Conservation (phyloP, 1,284 basidiomycete genomes). For the Anthracocystis setariae region DNA sequence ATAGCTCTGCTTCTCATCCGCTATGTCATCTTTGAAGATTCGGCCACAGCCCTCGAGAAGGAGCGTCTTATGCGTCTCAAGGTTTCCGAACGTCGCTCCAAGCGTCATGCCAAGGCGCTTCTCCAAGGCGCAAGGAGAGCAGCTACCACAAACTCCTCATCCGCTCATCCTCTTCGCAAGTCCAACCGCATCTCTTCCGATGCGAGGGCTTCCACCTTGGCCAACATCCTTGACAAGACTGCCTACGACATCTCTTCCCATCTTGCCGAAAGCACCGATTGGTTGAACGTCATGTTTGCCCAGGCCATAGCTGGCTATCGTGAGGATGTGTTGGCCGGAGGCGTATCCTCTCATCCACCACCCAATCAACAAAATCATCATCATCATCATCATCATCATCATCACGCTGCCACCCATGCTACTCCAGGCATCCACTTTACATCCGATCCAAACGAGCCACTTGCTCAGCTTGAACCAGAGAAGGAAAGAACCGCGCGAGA, state of each 20-base stretch:
- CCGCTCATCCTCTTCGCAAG: constrained; percentile 18
- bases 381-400: neutral
- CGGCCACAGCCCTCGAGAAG: constrained; percentile 46
- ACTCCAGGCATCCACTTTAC: constrained; percentile 11
- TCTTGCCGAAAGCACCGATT: constrained; percentile 71
- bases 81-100: constrained; percentile 40
- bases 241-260: constrained; percentile 72
- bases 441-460: constrained; percentile 2
- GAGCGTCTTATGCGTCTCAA: constrained; percentile 50
- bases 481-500: constrained; percentile 49
- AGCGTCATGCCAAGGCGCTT: constrained; percentile 40
- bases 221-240: constrained; percentile 69
- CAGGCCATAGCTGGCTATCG: constrained; percentile 70
- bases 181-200: constrained; percentile 27
- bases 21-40: constrained; percentile 72
- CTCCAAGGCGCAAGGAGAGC: constrained; percentile 26
- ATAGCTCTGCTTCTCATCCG: constrained; percentile 66
- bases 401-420: constrained; percentile 1
- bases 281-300: constrained; percentile 73
- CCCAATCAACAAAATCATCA: neutral
- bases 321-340: constrained; percentile 68
- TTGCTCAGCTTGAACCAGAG: constrained; percentile 28
- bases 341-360: constrained; percentile 44
- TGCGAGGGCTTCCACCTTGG: constrained; percentile 23
- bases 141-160: neutral